Evolutionary conservation across 2,329 filamentous ascomycete genomes (phyloP), one percentile per base, ranked within the genome.

Genomic region (Ceratocystis lukuohia): DNA sequence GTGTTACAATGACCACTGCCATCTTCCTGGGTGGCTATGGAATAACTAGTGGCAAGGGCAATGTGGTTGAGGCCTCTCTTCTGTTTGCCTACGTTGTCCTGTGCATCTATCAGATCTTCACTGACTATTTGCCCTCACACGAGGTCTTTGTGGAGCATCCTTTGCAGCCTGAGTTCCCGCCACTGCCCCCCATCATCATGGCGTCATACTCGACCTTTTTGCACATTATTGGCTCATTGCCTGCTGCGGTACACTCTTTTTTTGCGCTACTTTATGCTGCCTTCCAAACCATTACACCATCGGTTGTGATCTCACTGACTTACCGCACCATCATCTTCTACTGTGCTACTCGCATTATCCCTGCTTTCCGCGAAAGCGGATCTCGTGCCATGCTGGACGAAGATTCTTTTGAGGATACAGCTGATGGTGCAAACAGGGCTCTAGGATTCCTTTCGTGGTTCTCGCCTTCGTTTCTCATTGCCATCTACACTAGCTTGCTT

Each of bases 41-140:
- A 30, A 96, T 97, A 71, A 89, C 89, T 69, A 96, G 90, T 72
- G 93, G 93, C 1, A 87, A 92, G 71, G 94, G 94, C 69, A 99
- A 96, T 72, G 91, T 93, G 1, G 89, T 97, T 65, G 93, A 99
- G 77, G 96, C 91, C 71, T 96, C 93, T 25, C 80, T 99, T 10
- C 82, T 99, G 67, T 97, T 99, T 69, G 93, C 94, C 72, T 99
- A 99, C 76, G 85, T 96, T 69, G 94, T 96, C n/a, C 86, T 99
- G 69, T 97, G 93, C 79, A 89, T 97, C 73, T 99, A 97, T 78
- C 94, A 99, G 76, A 97, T 97, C 75, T 97, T 97, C 76, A 99
- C 94, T 72, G 94, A 99, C 77, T 97, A 97, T 77, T 85, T 93
- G 71, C 91, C 94, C 2, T 76, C 82, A 20, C 85, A 82, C n/a